Base-by-base conservation (phyloP, 2,329 filamentous ascomycete species). In the Calonectria naviculata region DNA sequence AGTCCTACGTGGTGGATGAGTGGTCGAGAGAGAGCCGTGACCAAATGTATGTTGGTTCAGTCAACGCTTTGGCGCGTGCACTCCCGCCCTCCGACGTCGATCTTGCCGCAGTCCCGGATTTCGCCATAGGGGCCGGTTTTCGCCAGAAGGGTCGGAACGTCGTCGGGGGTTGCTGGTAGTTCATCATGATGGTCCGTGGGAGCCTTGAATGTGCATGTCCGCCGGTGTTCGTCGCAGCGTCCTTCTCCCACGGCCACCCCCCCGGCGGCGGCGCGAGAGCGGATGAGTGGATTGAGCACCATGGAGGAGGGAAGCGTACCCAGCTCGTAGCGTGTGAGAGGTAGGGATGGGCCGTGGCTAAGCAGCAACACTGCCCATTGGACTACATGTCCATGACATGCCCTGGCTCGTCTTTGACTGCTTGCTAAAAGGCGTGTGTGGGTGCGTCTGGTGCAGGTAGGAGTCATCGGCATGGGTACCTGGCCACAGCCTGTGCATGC, bases 381-480 rank as follows among this genome's bases (percentile, higher is more conserved):
- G 65, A 36, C 15, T 21, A 21, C 34, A 36, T 44, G 46, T 52
- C 28, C 19, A 42, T 26, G 41, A 21, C 13, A 66, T 52, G 42
- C 42, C 47, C 70, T 49, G 6, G 5, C 24, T 24, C 19, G 19
- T 34, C 46, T 34, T 29, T 26, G 28, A 42, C 28, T 52, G 47
- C 21, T 42, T 52, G 15, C 28, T 24, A 56, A 56, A 54, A 60
- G 36, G 65, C 26, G 54, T 41, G 46, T 67, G 54, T 34, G 66
- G 36, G 63, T 64, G 54, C 36, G 61, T 29, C 61, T 56, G n/a
- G 34, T 28, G 44, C 28, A 58, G 54, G 69, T 63, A 68, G 76
- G 76, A 78, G 76, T 78, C 76, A 78, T 76, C 76, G 76, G 76
- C 73, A 73, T 46, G 65, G 67, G 46, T 46, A 28, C 41, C 47